Base-by-base conservation (phyloP, 768 basidiomycete genomes). In the Tricholoma sp. region DNA sequence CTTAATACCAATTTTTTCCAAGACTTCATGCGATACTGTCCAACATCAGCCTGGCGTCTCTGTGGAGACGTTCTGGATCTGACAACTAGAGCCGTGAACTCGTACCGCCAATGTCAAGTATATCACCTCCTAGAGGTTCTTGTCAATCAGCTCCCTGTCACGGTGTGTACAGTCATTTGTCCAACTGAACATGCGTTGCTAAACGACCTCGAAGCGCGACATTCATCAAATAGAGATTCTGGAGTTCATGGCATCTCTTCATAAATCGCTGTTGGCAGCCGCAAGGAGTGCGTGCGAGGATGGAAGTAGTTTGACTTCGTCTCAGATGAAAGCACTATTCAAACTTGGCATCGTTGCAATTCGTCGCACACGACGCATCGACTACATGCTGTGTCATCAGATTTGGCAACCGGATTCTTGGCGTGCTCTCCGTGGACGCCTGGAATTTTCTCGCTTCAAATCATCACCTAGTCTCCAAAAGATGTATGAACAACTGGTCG, bases 281-380 rank as follows among this genome's bases (percentile, higher is more conserved):
- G 69, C 84, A 29, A 71, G 74, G 1, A 69, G 71, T 12, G 80
- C 85, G 5, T 81, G 83, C 60, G 72, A 77, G 4, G 77, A 81
- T 24, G 71, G 75, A 22, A 61, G 66, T 39, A 64, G 73, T 9
- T 68, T 86, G 43, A 84, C 82, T 14, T 76, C 86, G 1, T 68
- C 82, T 0, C 89, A 92, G 60, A 65, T 88, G 64, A 96, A 92
- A 71, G 88, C 89, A n/a, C 67, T 93, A 18, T 69, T 93, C 56
- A 94, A 91, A 70, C 71, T 89, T 52, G 85, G 76, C 0, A 72
- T 91, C 24, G 65, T 78, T 18, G 82, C 82, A 50, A 74, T 85
- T n/a, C 84, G 91, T 54, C 83, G 85, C 58, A 83, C 85, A 57
- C 84, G 83, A 55, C 78, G 79, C 7, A 66, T 78, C 50, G 68